A percentile compares a stretch with the other conserved stretches of the same genome.
Evolutionary conservation across 108 stramenopile genomes (phyloP).

Genomic region (Licmophora abbreviata): DNA sequence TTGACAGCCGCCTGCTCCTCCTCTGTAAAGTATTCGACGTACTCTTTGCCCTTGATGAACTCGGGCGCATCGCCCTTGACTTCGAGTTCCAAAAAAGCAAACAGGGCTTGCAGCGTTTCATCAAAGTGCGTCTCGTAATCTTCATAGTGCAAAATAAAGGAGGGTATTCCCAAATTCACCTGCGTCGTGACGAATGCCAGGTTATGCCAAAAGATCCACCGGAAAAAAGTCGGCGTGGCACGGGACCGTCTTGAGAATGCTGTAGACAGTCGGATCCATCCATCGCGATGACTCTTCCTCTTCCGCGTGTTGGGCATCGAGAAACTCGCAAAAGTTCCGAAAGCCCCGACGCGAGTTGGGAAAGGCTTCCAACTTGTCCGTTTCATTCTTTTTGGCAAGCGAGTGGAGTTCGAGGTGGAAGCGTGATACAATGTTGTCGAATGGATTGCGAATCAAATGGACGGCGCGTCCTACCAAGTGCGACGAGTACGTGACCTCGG

Average conservation of each 20-base stretch:
- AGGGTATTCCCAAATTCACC: constrained; percentile 32
- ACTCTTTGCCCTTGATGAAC: constrained; percentile 36
- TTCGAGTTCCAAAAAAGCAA: constrained; percentile 19
- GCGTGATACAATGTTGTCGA: constrained; percentile 51
- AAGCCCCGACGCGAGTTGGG: constrained; percentile 13
- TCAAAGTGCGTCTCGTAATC: constrained; percentile 28
- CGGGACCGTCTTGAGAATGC: constrained; percentile 5
- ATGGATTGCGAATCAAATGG: constrained; percentile 54
- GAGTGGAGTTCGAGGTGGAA: constrained; percentile 26
- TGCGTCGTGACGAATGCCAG: constrained; percentile 46
- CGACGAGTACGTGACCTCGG: constrained; percentile 15
- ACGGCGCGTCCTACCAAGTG: constrained; percentile 26
- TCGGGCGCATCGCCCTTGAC: constrained; percentile 11
- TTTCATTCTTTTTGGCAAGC: constrained; percentile 1
- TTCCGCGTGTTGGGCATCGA: constrained; percentile 9
- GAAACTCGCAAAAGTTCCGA: constrained; percentile 12
- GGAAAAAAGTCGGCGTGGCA: constrained; percentile 35
- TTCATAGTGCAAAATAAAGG: constrained; percentile 46
- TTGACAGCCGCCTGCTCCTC: constrained; percentile 17
- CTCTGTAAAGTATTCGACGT: constrained; percentile 30
- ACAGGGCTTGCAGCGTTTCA: constrained; percentile 9
- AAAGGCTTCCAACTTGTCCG: constrained; percentile 8
- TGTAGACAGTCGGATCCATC: constrained; percentile 2
- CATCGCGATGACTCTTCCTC: constrained; percentile 4
- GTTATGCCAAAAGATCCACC: constrained; percentile 68